These are phyloP conservation scores for Atkinsonella texensis DNA, from an alignment of 2,329 filamentous ascomycete genomes.

Conservation along the genomic window DNA sequence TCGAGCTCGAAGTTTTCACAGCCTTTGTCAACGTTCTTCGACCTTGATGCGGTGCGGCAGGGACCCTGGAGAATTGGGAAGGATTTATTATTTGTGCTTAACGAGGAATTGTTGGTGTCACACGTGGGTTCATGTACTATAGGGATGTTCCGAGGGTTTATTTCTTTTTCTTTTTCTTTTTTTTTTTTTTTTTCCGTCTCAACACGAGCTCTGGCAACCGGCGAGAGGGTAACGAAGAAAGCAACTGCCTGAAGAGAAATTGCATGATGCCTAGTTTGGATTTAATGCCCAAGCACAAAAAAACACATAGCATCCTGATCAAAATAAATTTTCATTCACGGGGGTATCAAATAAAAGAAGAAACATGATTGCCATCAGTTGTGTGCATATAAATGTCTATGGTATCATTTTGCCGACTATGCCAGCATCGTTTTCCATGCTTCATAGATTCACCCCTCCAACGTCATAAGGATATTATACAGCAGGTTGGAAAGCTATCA, in stretches of 20 bases:
- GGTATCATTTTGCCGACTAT: slow-evolving; percentile 15
- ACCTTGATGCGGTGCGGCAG: background rate
- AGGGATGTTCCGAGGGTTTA: background rate
- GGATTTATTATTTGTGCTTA: background rate
- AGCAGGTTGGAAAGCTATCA: background rate
- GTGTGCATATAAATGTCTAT: slow-evolving; percentile 8
- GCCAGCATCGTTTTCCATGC: slow-evolving; percentile 8
- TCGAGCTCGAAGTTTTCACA: slow-evolving; percentile 69
- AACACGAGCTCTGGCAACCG: background rate
- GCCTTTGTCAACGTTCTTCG: slow-evolving; percentile 60
- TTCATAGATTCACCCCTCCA: background rate
- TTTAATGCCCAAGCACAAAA: too few relatives aligned
- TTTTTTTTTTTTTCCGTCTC: background rate
- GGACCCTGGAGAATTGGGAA: background rate
- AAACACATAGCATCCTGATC: background rate
- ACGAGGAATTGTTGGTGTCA: background rate
- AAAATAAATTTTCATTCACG: too few relatives aligned
- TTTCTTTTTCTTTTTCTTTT: background rate
- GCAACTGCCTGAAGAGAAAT: background rate
- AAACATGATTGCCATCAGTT: background rate
- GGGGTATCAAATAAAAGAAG: background rate
- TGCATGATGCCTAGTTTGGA: background rate
- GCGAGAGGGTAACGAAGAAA: background rate
- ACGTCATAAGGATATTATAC: background rate
- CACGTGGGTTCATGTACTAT: background rate